These are phyloP conservation scores for Entomortierella beljakovae DNA, from an alignment of 192 early-diverging fungal species.

Conservation along the genomic window DNA sequence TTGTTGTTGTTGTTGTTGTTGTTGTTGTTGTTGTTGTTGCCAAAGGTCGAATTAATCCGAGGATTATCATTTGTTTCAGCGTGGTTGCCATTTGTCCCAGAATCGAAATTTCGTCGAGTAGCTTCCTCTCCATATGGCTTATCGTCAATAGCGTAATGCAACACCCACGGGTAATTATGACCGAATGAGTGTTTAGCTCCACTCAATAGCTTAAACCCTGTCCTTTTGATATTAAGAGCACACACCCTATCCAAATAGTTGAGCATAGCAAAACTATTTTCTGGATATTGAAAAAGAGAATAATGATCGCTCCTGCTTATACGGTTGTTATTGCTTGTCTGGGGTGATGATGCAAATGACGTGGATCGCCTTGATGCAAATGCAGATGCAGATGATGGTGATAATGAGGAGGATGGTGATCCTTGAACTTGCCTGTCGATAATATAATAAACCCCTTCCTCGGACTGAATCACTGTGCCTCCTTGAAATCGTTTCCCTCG, in stretches of 20 bases:
- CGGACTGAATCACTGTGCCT: background rate
- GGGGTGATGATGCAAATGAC: too few relatives aligned
- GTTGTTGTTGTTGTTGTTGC: too few relatives aligned
- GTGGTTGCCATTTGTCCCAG: too few relatives aligned
- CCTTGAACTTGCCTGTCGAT: background rate
- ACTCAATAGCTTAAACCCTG: conserved; percentile 4
- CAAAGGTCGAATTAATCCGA: too few relatives aligned
- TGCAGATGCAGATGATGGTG: too few relatives aligned
- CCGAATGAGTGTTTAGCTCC: conserved; percentile 31
- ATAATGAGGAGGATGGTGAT: too few relatives aligned
- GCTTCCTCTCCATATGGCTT: background rate
- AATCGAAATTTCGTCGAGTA: too few relatives aligned
- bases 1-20: too few relatives aligned
- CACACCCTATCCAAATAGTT: conserved; percentile 41
- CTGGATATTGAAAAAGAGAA: background rate
- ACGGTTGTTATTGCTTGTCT: too few relatives aligned
- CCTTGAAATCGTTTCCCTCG: background rate
- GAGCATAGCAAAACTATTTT: conserved; percentile 7
- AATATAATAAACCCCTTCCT: conserved; percentile 10
- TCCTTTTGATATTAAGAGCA: conserved; percentile 21
- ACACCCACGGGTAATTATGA: conserved; percentile 30
- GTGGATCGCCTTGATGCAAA: too few relatives aligned
- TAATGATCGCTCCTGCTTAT: background rate
- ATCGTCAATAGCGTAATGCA: conserved; percentile 29
- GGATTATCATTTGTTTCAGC: too few relatives aligned